A percentile compares a stretch with the other conserved stretches of the same genome.
Evolutionary conservation across 306 rosid species (phyloP).

Genomic region (Lotus japonicus): DNA sequence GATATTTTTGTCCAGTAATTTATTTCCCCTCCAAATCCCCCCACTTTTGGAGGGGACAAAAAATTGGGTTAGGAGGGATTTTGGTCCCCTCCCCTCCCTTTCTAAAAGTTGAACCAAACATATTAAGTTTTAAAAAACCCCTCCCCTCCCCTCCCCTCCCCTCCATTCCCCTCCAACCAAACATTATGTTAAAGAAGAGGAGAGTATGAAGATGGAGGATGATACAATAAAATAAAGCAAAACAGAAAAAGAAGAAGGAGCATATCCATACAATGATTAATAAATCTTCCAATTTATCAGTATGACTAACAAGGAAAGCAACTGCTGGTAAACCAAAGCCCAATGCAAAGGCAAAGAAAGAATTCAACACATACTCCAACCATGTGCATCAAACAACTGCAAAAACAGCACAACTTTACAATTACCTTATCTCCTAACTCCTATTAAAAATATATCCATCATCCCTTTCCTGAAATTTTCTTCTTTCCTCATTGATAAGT

Average conservation of each 20-base stretch:
- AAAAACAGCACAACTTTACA: neutral
- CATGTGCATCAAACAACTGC: neutral
- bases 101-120: no score
- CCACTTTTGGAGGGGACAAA: no score
- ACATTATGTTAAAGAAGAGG: no score
- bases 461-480: neutral
- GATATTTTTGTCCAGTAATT: no score
- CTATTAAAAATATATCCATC: neutral
- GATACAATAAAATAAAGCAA: neutral
- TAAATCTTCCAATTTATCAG: neutral
- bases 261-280: neutral
- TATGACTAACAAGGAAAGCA: slow-evolving; percentile 3
- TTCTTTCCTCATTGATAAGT: neutral
- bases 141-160: no score
- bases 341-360: neutral
- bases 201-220: neutral
- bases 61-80: no score
- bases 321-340: neutral
- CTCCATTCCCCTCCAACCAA: no score
- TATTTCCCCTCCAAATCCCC: no score
- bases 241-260: neutral
- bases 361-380: neutral
- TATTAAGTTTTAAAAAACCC: no score
- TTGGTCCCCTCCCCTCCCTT: no score
- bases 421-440: neutral